Conservation (phyloP, 306 rosid species). For the Vigna radiata region DNA sequence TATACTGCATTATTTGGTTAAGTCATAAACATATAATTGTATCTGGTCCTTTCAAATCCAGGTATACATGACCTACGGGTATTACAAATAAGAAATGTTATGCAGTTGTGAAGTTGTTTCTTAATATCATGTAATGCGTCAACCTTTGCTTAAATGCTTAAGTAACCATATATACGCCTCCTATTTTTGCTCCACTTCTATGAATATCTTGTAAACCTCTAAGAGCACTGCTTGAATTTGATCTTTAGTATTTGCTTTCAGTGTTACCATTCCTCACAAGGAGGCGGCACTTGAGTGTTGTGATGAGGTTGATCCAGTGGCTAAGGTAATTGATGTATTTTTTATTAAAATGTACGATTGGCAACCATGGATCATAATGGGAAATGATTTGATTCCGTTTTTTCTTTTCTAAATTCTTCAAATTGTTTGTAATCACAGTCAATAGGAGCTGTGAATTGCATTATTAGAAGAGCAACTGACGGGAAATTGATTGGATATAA, state of each 20-base stretch:
- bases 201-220: slow-evolving; percentile 30
- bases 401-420: slow-evolving; percentile 13
- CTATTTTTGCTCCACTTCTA: slow-evolving; percentile 17
- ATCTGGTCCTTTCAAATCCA: slow-evolving; percentile 24
- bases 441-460: slow-evolving; percentile 91
- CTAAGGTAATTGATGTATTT: slow-evolving; percentile 65
- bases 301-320: slow-evolving; percentile 94
- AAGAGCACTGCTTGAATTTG: slow-evolving; percentile 32
- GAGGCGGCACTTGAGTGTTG: slow-evolving; percentile 78
- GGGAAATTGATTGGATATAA: slow-evolving; percentile 91
- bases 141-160: slow-evolving; percentile 23
- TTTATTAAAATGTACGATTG: slow-evolving; percentile 27
- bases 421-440: slow-evolving; percentile 63
- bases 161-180: background rate
- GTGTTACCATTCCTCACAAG: slow-evolving; percentile 88
- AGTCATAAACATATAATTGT: background rate
- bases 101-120: background rate
- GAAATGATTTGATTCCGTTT: slow-evolving; percentile 28
- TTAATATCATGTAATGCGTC: slow-evolving; percentile 23
- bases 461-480: slow-evolving; percentile 74
- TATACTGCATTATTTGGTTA: background rate
- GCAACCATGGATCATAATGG: slow-evolving; percentile 30
- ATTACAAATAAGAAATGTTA: slow-evolving; percentile 4
- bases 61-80: slow-evolving; percentile 7
- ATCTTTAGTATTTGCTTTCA: slow-evolving; percentile 51